Base-by-base conservation (phyloP, 257 asterid genomes). In the Buddleja alternifolia region DNA sequence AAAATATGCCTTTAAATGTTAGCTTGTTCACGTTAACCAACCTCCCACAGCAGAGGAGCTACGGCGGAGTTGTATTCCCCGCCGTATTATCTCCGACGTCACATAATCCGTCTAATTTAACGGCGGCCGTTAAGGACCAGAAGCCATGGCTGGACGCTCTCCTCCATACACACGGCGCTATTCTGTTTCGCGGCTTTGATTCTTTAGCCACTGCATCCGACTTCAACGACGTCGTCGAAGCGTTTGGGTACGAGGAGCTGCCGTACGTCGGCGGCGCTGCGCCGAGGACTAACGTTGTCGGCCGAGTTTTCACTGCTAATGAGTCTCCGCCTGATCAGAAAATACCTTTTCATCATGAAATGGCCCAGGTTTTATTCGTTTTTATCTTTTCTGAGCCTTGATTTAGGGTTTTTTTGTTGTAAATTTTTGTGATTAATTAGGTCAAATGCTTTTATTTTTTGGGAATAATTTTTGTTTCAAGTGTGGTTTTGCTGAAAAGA, bases 201-300 rank as follows among this genome's bases (percentile, higher is more conserved):
- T 74, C 82, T 6, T 11, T 85, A 8, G 32, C 67, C 17, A 70
- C 89, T 5, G 92, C 98, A 14, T 78, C 87, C 3, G 95, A 84
- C 71, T 93, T 93, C 86, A 90, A 90, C 71, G 81, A 84, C 72
- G 86, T 81, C 52, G 97, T 93, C 17, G 98, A 88, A 72, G 93
- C 94, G 45, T 90, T 93, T 12, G 96, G 87, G 21, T 88, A 82
- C 69, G 87, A 85, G 24, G 97, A 93, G 68, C 75, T 90, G 82
- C 97, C 96, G 25, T 93, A 90, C 8, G 86, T 93, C 16, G 97
- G 98, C 69, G 96, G 97, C 44, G 95, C 85, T 21, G 96, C 98
- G 63, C 96, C 97, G 19, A 72, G 97, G 75, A 88, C 81, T 1
- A 90, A 77, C 57, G 88, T 93, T 34, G 84, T 86, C 24, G 97